These are phyloP conservation scores for Blastobotrys muscicola DNA, from an alignment of 805 yeast genomes.

Conservation along the genomic window DNA sequence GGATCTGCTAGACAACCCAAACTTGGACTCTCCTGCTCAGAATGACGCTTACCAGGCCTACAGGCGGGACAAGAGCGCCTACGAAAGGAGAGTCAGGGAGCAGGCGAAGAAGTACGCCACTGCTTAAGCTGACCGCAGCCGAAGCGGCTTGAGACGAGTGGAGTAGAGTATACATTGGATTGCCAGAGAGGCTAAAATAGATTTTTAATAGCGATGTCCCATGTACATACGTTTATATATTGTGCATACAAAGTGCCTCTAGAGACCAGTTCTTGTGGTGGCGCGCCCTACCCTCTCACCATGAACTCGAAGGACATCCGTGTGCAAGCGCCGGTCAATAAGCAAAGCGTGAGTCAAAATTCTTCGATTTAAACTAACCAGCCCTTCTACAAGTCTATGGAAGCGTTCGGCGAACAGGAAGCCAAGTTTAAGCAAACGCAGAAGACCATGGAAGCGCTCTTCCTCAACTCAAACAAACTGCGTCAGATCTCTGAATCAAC, in stretches of 20 bases:
- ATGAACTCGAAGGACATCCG: slow-evolving; percentile 1
- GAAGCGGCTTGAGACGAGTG: no score
- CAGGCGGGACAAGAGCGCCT: slow-evolving; percentile 54
- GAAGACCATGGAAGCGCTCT: slow-evolving; percentile 10
- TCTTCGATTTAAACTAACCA: background rate
- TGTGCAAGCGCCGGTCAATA: slow-evolving; percentile 4
- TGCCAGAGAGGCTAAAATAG: background rate
- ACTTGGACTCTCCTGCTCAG: slow-evolving; percentile 95
- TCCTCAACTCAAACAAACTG: slow-evolving; percentile 10
- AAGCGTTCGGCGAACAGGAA: slow-evolving; percentile 15
- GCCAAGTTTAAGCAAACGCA: slow-evolving; percentile 4
- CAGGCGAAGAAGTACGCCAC: slow-evolving; percentile 66
- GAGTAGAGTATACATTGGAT: no score
- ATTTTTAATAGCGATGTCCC: no score
- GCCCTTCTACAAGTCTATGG: slow-evolving; percentile 4
- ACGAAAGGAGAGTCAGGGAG: slow-evolving; percentile 67
- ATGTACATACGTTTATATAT: no score
- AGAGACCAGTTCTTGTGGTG: no score
- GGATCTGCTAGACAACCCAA: slow-evolving; percentile 81
- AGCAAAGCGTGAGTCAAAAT: slow-evolving; percentile 5
- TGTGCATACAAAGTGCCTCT: no score
- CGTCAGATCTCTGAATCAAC: slow-evolving; percentile 9
- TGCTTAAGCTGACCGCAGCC: no score
- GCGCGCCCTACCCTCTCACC: no score
- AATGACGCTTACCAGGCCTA: slow-evolving; percentile 74